Evolutionary conservation across 129 eudicot species (phyloP).

Genomic region (Ambrosia artemisiifolia): DNA sequence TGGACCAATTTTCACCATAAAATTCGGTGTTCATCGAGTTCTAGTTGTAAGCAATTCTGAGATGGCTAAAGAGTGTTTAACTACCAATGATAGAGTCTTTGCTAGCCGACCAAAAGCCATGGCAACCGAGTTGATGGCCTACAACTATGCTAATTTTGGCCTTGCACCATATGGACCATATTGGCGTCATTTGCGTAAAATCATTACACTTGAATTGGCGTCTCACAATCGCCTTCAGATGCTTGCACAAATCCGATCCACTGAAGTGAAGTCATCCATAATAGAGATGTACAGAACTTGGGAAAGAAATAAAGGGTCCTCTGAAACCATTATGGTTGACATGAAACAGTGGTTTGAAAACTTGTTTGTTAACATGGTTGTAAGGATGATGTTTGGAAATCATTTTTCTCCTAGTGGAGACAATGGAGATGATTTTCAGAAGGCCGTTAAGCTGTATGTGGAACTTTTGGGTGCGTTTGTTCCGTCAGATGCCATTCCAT

Average conservation of each 20-base stretch:
- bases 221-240: not conserved
- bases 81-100: slow-evolving; percentile 25
- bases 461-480: slow-evolving; percentile 19
- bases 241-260: slow-evolving; percentile 6
- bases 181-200: slow-evolving; percentile 25
- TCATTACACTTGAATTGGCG: slow-evolving; percentile 11
- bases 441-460: not conserved
- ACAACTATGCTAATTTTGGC: slow-evolving; percentile 18
- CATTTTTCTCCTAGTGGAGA: not conserved
- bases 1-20: slow-evolving; percentile 29
- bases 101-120: slow-evolving; percentile 27
- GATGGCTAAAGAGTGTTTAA: slow-evolving; percentile 28
- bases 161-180: slow-evolving; percentile 25
- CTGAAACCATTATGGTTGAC: slow-evolving; percentile 12
- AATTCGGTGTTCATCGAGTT: slow-evolving; percentile 15
- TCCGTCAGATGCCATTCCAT: slow-evolving; percentile 22
- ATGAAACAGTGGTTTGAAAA: slow-evolving; percentile 22
- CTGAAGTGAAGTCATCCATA: slow-evolving; percentile 15
- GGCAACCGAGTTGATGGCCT: slow-evolving; percentile 14
- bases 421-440: not conserved
- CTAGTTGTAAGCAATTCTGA: slow-evolving; percentile 8
- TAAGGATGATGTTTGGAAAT: slow-evolving; percentile 21
- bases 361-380: not conserved
- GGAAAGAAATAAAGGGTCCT: not conserved
- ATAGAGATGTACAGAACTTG: not conserved